These are phyloP conservation scores for Schoenoplectus triqueter DNA, from an alignment of 202 grass and related monocot genomes.

Conservation along the genomic window DNA sequence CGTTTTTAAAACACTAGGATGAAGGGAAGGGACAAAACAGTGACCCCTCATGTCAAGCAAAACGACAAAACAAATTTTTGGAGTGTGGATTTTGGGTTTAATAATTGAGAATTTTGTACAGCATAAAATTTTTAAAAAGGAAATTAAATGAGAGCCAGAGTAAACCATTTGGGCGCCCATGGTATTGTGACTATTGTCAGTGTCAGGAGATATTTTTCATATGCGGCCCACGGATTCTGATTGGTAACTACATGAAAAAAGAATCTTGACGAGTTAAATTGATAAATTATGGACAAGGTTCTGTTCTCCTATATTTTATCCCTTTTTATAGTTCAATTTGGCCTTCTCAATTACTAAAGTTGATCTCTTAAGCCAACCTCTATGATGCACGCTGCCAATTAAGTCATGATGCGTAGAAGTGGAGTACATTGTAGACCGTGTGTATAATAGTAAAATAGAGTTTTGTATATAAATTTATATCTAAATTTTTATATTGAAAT, in stretches of 20 bases:
- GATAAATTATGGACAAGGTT: slow-evolving; percentile 14
- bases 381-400: neutral
- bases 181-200: neutral
- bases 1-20: neutral
- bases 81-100: neutral
- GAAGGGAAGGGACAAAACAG: neutral
- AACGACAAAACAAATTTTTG: neutral
- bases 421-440: no score
- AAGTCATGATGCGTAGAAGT: neutral
- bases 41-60: neutral
- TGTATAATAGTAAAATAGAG: no score
- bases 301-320: neutral
- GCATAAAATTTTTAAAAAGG: neutral
- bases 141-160: neutral
- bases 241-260: neutral
- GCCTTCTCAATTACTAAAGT: neutral
- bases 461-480: no score
- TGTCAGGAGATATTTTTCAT: neutral
- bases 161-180: neutral
- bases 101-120: slow-evolving; percentile 1
- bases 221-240: slow-evolving; percentile 15
- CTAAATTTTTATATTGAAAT: no score
- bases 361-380: neutral
- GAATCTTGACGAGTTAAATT: slow-evolving; percentile 14
- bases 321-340: slow-evolving; percentile 9